A percentile compares a stretch with the other conserved stretches of the same genome.
Conservation (phyloP, 108 stramenopile genomes). For the Cyclotella choctawhatcheeana region DNA sequence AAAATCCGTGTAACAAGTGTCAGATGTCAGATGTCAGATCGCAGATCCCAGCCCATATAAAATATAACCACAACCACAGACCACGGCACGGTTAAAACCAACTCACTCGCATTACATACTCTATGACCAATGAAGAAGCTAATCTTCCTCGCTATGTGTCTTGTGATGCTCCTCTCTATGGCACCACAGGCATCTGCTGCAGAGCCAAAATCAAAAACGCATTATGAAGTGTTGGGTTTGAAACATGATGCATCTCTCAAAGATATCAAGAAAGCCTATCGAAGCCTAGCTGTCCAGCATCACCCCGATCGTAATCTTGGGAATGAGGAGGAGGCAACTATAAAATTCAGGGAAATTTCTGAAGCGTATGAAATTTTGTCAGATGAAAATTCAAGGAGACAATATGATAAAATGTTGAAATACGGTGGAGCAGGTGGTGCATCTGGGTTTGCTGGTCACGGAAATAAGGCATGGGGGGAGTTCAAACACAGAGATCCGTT, state of each 20-base stretch:
- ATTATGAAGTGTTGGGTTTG: slow-evolving; percentile 30
- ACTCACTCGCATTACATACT: too few species aligned
- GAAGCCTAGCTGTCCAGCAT: slow-evolving; percentile 81
- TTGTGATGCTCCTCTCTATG: too few species aligned
- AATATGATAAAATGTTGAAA: slow-evolving; percentile 90
- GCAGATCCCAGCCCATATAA: too few species aligned
- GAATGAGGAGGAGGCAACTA: slow-evolving; percentile 64
- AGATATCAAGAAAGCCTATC: slow-evolving; percentile 90
- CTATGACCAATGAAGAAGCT: too few species aligned
- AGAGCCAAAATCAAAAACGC: not conserved
- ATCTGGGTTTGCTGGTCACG: slow-evolving; percentile 8
- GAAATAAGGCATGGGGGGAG: not conserved
- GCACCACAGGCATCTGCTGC: not conserved
- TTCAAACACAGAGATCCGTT: slow-evolving; percentile 55
- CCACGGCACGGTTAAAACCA: too few species aligned
- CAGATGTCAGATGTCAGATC: too few species aligned
- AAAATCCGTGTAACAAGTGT: too few species aligned
- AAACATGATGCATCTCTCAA: slow-evolving; percentile 24
- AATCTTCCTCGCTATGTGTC: too few species aligned
- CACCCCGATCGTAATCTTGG: slow-evolving; percentile 92
- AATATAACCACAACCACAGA: too few species aligned
- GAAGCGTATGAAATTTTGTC: slow-evolving; percentile 94
- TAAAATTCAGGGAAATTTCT: slow-evolving; percentile 84
- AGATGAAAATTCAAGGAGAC: slow-evolving; percentile 77
- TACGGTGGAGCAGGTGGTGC: slow-evolving; percentile 56